Conservation (phyloP, 495 filamentous ascomycete genomes). For the Daldinia childiae region DNA sequence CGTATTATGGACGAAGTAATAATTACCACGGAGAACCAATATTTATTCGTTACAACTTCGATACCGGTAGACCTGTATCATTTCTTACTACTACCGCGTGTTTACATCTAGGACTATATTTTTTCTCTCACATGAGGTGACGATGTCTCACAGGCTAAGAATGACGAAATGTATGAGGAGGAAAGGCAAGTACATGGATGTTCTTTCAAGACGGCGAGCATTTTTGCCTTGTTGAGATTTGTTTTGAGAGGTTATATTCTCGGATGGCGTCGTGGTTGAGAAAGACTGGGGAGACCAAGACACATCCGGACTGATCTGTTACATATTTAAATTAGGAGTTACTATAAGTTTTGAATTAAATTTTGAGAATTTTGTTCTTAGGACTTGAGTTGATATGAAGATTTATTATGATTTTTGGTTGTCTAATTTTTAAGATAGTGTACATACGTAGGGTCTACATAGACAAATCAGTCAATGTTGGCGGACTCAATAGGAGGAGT, state of each 20-base stretch:
- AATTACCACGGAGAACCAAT: constrained; percentile 9
- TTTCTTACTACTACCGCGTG: constrained; percentile 22
- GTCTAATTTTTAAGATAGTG: constrained; percentile 4
- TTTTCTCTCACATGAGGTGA: constrained; percentile 11
- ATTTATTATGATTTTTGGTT: constrained; percentile 6
- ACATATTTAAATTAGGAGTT: constrained; percentile 37
- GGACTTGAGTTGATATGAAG: background rate
- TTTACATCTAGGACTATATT: constrained; percentile 32
- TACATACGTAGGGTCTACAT: constrained; percentile 1
- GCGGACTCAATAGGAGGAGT: background rate
- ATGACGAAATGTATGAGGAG: constrained; percentile 41
- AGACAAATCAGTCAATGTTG: background rate
- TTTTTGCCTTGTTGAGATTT: constrained; percentile 20
- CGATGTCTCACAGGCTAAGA: constrained; percentile 26
- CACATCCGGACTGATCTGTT: constrained; percentile 30
- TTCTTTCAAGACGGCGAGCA: constrained; percentile 21
- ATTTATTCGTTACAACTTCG: constrained; percentile 12
- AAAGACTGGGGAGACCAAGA: constrained; percentile 27
- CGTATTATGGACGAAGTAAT: constrained; percentile 20
- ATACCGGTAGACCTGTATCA: constrained; percentile 38
- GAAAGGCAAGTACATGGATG: constrained; percentile 19
- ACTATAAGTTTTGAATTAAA: constrained; percentile 24
- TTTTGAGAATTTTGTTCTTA: constrained; percentile 20
- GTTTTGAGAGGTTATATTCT: constrained; percentile 13
- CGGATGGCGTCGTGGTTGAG: constrained; percentile 28